Conservation (phyloP, 495 filamentous ascomycete genomes). For the Trichocladium uniseriatum region DNA sequence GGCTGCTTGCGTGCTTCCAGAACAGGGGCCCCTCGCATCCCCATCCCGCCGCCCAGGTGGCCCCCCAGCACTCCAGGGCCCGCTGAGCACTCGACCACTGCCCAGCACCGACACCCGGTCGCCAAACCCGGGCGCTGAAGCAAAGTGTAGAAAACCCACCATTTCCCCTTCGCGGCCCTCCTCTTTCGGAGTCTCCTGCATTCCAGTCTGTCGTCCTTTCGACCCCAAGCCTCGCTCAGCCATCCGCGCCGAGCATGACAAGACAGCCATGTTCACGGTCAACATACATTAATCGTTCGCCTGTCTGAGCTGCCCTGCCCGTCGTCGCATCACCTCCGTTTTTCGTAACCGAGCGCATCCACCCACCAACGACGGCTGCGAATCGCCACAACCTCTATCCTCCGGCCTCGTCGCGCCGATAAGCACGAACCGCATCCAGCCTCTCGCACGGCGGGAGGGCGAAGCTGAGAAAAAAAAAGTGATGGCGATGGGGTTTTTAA, state of each 20-base stretch:
- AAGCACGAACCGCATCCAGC: constrained; percentile 12
- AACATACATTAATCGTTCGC: constrained; percentile 17
- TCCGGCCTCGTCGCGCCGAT: constrained; percentile 19
- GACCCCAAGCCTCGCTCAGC: constrained; percentile 17
- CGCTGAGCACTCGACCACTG: not conserved
- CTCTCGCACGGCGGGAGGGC: not conserved
- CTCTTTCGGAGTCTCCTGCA: constrained; percentile 6
- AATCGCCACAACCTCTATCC: constrained; percentile 9
- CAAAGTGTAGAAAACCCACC: constrained; percentile 8
- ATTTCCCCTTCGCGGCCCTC: not conserved
- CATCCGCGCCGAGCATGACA: constrained; percentile 19
- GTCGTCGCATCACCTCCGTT: not conserved
- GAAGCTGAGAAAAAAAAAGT: not conserved
- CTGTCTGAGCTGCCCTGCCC: constrained; percentile 13
- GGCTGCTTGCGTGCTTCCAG: constrained; percentile 10
- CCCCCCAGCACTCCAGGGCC: not conserved
- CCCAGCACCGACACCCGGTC: constrained; percentile 6
- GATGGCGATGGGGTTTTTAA: constrained; percentile 14
- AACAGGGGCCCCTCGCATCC: not conserved
- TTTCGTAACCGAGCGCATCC: not conserved
- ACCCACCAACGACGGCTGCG: constrained; percentile 6
- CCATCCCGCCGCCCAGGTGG: not conserved
- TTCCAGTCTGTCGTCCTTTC: too few relatives aligned
- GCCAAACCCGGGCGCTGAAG: not conserved
- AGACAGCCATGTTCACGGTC: constrained; percentile 21